Percentiles rank a stretch among this genome's conserved stretches.
These are phyloP conservation scores for Orbilia oligospora DNA, from an alignment of 2,329 filamentous ascomycete species.

Conservation along the genomic window DNA sequence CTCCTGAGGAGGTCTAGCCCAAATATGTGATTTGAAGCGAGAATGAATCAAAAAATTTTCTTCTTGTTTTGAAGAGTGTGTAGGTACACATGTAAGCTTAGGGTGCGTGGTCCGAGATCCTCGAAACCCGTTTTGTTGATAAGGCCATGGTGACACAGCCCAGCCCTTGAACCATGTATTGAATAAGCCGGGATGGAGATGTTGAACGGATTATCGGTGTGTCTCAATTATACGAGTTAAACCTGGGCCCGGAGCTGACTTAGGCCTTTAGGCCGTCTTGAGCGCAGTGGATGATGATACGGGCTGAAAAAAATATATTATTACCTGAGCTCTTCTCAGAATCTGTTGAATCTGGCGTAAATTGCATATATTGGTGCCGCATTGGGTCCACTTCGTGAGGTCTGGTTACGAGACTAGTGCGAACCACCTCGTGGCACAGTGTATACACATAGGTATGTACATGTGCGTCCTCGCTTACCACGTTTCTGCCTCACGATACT, in stretches of 20 bases:
- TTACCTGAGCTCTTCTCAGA: neutral
- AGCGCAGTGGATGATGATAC: neutral
- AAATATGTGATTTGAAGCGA: neutral
- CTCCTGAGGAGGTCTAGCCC: neutral
- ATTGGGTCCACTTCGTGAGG: neutral
- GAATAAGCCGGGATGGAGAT: neutral
- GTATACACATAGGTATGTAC: neutral
- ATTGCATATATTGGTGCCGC: neutral
- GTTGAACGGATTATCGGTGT: neutral
- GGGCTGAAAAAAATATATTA: neutral
- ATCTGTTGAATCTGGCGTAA: neutral
- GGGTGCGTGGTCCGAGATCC: neutral
- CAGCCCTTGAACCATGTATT: neutral
- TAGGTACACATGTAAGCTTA: neutral
- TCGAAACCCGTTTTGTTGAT: neutral
- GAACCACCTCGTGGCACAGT: neutral
- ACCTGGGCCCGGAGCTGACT: neutral
- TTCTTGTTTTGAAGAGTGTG: neutral
- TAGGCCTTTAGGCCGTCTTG: neutral
- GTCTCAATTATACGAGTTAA: slow-evolving; percentile 4
- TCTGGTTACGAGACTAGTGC: neutral
- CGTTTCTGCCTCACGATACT: neutral
- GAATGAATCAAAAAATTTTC: neutral
- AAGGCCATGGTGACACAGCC: slow-evolving; percentile 4
- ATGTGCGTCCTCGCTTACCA: slow-evolving; percentile 7